Evolutionary conservation across 208 protist species (phyloP), one percentile per base, ranked within the genome.

Genomic region (Leishmania guyanensis): DNA sequence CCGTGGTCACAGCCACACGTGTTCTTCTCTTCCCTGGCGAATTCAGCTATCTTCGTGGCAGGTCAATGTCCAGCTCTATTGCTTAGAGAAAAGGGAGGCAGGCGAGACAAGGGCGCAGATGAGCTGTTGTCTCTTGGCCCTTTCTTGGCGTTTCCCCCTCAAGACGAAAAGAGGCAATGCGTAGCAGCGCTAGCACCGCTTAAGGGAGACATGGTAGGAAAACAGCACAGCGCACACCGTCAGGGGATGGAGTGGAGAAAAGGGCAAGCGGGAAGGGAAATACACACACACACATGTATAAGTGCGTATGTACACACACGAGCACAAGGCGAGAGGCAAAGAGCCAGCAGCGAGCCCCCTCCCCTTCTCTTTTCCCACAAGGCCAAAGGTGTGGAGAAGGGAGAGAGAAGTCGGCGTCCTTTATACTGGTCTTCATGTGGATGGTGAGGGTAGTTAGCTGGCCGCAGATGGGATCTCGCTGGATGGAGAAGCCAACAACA

Each of bases 401-500:
- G 36, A 73, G 17, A 20, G 65, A 43, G 65, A 36, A 91, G 81
- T 95, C 92, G 26, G 77, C 72, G 54, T 84, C 84, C 12, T 39
- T 26, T 3, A 93, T 86, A 51, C 90, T 90, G 10, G 46, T 80
- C 14, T 51, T 91, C 54, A 79, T 39, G 79, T 94, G 88, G 0
- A 26, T n/a, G 2, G 26, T 22, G 20, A 90, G 91, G 10, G 94
- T 80, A 12, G 80, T 91, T 77, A 93, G 91, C 16, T 70, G 39
- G 16, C 46, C 36, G 79, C 91, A 94, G 17, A 82, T 54, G 5
- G 54, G 5, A 50, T 78, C 2, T 16, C 16, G 10, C 33, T 64
- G 3, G 33, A 53, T 39, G 17, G 3, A 86, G 2, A 20, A 12
- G 4, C 65, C 51, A 1, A 90, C 80, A 48, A 73, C 8, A 39